These are phyloP conservation scores for Rhododendron ferrugineum DNA, from an alignment of 148 eudicot species.

Conservation along the genomic window DNA sequence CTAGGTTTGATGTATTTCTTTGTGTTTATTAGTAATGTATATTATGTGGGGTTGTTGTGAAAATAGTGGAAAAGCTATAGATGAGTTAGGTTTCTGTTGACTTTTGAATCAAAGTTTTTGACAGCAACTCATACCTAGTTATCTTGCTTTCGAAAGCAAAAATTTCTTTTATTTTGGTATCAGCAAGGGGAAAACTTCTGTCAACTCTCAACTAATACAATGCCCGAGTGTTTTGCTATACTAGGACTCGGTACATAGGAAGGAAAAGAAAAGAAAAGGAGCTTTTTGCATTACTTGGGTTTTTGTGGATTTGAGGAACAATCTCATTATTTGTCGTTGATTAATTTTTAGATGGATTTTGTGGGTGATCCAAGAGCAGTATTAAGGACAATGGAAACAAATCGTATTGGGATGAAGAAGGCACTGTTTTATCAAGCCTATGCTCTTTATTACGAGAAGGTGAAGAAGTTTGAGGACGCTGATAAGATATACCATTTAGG, in stretches of 20 bases:
- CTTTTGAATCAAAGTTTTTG: neutral
- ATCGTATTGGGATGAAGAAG: constrained; percentile 57
- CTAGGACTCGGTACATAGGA: neutral
- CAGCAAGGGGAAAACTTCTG: too few relatives aligned
- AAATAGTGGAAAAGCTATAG: neutral
- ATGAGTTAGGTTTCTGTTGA: neutral
- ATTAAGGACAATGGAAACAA: constrained; percentile 61
- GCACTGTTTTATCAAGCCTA: constrained; percentile 79
- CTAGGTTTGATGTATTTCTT: neutral
- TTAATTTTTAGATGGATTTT: constrained; percentile 69
- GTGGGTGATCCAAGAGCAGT: constrained; percentile 85
- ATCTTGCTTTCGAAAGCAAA: neutral
- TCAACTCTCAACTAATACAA: neutral
- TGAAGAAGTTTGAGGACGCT: constrained; percentile 80
- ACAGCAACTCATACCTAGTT: neutral
- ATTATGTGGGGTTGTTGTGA: neutral
- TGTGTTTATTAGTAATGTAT: neutral
- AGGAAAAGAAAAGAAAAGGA: neutral
- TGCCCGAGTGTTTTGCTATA: neutral
- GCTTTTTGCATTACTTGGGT: neutral
- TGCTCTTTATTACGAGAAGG: constrained; percentile 89
- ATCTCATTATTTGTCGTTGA: neutral
- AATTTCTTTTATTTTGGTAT: neutral
- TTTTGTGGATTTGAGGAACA: constrained; percentile 2
- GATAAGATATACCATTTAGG: constrained; percentile 79